A percentile compares a stretch with the other conserved stretches of the same genome.
phyloP scores from a whole-genome alignment of 2,329 filamentous ascomycete species.

The Shiraia sp. region DNA sequence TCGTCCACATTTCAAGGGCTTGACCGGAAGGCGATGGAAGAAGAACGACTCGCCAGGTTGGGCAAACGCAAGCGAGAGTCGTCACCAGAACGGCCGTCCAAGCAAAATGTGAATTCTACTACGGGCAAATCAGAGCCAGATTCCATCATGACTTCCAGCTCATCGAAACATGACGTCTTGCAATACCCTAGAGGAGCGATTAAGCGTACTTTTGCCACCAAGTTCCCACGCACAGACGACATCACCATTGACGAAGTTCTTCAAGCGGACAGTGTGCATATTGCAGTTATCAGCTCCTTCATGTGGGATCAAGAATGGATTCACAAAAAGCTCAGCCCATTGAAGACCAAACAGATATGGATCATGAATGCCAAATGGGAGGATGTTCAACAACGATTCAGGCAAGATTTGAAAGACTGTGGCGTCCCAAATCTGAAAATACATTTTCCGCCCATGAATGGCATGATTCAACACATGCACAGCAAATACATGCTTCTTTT shows the following conservation, averaged over 20 bases:
- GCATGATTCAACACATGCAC: constrained; percentile 77
- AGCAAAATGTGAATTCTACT: constrained; percentile 11
- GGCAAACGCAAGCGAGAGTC: constrained; percentile 63
- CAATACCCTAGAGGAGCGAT: constrained; percentile 67
- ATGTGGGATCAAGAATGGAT: constrained; percentile 85
- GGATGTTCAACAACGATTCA: constrained; percentile 28
- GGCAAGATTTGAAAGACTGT: constrained; percentile 31
- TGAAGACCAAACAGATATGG: constrained; percentile 55
- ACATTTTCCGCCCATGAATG: constrained; percentile 82
- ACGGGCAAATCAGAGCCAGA: neutral
- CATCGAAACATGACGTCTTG: constrained; percentile 4
- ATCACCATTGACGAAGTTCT: constrained; percentile 88
- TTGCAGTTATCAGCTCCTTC: constrained; percentile 84
- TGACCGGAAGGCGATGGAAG: constrained; percentile 82
- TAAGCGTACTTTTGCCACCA: constrained; percentile 78
- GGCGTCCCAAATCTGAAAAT: constrained; percentile 60
- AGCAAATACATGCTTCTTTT: constrained; percentile 93
- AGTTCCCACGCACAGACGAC: constrained; percentile 68
- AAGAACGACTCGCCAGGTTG: constrained; percentile 74
- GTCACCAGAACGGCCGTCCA: constrained; percentile 43
- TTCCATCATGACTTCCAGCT: neutral
- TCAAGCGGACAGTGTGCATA: constrained; percentile 70
- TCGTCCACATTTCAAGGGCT: constrained; percentile 53
- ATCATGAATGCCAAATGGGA: constrained; percentile 64
- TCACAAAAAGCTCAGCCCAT: constrained; percentile 66